phyloP scores from a whole-genome alignment of 768 basidiomycete genomes.

The Psilocybe tampanensis region DNA sequence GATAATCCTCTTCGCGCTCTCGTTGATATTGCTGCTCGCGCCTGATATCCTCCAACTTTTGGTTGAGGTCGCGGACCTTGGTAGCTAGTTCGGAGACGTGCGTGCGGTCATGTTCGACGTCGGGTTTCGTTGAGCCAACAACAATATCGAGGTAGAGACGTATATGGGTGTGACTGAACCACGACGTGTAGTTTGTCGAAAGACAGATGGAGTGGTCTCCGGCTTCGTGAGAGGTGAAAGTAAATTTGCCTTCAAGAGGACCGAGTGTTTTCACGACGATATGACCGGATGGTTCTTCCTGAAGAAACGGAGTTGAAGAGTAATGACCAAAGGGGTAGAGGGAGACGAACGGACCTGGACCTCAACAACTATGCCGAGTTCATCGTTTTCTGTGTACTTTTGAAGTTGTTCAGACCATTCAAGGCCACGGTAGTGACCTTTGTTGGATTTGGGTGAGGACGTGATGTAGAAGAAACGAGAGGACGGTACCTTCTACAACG shows the following conservation, averaged over 20 bases:
- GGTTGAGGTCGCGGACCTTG: conserved; percentile 91
- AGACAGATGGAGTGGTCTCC: conserved; percentile 98
- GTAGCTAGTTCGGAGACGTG: conserved; percentile 82
- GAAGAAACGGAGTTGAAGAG: conserved; percentile 31
- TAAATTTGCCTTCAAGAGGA: conserved; percentile 88
- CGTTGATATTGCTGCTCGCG: conserved; percentile 98
- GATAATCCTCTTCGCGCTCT: conserved; percentile 89
- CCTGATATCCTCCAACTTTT: conserved; percentile 89
- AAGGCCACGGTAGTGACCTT: conserved; percentile 90
- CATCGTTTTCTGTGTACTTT: conserved; percentile 67
- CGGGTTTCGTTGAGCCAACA: conserved; percentile 85
- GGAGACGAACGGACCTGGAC: conserved; percentile 65
- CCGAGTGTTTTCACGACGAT: conserved; percentile 89
- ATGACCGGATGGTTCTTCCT: conserved; percentile 89
- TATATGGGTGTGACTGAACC: conserved; percentile 87
- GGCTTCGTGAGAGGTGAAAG: conserved; percentile 95
- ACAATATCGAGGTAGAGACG: conserved; percentile 94
- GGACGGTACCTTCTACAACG: conserved; percentile 83
- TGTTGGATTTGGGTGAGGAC: conserved; percentile 1
- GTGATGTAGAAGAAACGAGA: neutral
- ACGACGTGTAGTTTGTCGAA: conserved; percentile 88
- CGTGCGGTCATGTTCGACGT: conserved; percentile 83
- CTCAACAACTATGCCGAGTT: conserved; percentile 87
- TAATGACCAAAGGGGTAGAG: neutral
- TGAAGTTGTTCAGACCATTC: conserved; percentile 84